A percentile compares a stretch with the other conserved stretches of the same genome.
These are phyloP conservation scores for Blastobotrys buckinghamii DNA, from an alignment of 1,139 yeast species.

Conservation along the genomic window DNA sequence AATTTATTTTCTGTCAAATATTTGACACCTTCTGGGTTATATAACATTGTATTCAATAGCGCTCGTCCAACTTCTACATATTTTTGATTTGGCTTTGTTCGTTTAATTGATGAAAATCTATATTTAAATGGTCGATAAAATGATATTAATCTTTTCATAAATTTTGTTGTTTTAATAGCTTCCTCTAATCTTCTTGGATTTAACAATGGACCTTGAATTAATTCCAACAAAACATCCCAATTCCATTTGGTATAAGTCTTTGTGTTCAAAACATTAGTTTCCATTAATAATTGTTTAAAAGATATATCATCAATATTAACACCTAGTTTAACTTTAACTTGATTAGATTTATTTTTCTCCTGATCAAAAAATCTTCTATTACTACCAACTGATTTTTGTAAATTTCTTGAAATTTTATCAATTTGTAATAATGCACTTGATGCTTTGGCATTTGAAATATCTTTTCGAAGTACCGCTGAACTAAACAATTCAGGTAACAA, in stretches of 20 bases:
- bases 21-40: constrained; percentile 58
- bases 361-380: background rate
- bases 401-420: constrained; percentile 41
- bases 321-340: constrained; percentile 43
- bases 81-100: constrained; percentile 46
- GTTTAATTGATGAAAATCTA: constrained; percentile 61
- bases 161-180: constrained; percentile 70
- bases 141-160: constrained; percentile 74
- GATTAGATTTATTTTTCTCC: constrained; percentile 18
- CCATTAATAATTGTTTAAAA: constrained; percentile 58
- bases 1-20: constrained; percentile 70
- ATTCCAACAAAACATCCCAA: constrained; percentile 63
- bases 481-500: constrained; percentile 31
- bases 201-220: constrained; percentile 74
- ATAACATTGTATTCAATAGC: constrained; percentile 59
- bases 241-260: constrained; percentile 85
- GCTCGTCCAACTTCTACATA: constrained; percentile 71
- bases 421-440: constrained; percentile 39
- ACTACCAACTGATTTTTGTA: constrained; percentile 29
- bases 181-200: constrained; percentile 75
- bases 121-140: constrained; percentile 90
- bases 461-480: constrained; percentile 24
- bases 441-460: constrained; percentile 20
- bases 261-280: constrained; percentile 67
- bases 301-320: constrained; percentile 62